Evolutionary conservation across 352 stramenopile species (phyloP), one percentile per base, ranked within the genome.

Genomic region (Phytophthora kernoviae): DNA sequence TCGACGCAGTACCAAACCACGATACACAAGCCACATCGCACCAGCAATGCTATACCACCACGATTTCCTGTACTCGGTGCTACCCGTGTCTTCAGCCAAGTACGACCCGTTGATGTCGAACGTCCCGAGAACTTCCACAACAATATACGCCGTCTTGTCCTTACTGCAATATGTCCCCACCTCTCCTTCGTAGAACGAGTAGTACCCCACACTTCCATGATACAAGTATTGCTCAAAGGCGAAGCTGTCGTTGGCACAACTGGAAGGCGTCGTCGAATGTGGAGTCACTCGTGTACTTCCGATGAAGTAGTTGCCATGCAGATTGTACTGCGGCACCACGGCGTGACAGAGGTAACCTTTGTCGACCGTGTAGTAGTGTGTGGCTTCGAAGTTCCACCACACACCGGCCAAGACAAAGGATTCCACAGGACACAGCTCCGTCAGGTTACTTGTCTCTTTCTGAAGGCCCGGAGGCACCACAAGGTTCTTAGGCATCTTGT

Each of bases 301-400:
- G 5, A 61, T 41, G 22, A 54, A 30, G 43, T 55, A 60, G 26
- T 65, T 65, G 11, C 58, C 58, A 18, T 65, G 49, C 5, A 48
- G 32, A 18, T 65, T 65, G 42, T 65, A 65, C 43, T 65, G 64
- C 22, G 44, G 40, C 15, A 72, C 36, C 4, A 70, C 62, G 7
- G 49, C 51, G 17, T 62, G 56, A 7, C 62, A 70, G 21, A 67
- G 11, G 6, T 27, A 49, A 6, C 46, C 50, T 14, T 41, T 21
- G 2, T 41, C 21, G 2, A 53, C n/a, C 5, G 22, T 34, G 40
- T 45, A 54, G 50, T 66, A 70, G 24, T 62, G 45, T 2, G 50
- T 62, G 4, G 62, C 14, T n/a, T 65, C 57, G 2, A 62, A 39
- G 22, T 68, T 63, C 59, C 59, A 68, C 52, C 52, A 63, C 11